A percentile compares a stretch with the other conserved stretches of the same genome.
Conservation (phyloP, 805 yeast species). For the Ogataea polymorpha region DNA sequence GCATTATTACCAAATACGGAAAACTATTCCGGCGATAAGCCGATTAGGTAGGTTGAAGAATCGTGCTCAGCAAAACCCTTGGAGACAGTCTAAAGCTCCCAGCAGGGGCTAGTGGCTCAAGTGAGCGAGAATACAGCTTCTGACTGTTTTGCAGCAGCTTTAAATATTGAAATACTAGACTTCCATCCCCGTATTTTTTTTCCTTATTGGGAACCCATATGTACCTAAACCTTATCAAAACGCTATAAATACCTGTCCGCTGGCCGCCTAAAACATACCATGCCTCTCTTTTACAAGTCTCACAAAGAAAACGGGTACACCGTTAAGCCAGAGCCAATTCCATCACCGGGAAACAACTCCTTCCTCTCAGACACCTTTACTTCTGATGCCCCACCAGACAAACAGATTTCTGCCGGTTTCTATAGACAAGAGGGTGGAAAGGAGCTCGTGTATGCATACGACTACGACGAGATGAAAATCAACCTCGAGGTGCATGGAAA, state of each 20-base stretch:
- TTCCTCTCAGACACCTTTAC: constrained; percentile 66
- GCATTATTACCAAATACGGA: constrained; percentile 2
- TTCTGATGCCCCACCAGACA: constrained; percentile 56
- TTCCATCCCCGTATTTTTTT: constrained; percentile 8
- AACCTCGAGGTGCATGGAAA: constrained; percentile 67
- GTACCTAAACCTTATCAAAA: background rate
- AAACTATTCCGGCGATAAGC: constrained; percentile 3
- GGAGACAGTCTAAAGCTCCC: no score
- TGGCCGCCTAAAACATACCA: constrained; percentile 25
- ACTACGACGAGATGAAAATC: constrained; percentile 68
- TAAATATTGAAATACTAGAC: no score
- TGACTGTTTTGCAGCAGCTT: no score
- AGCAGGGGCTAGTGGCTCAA: no score
- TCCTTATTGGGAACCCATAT: constrained; percentile 16
- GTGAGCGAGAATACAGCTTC: no score
- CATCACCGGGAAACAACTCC: constrained; percentile 65
- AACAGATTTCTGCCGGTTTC: constrained; percentile 65
- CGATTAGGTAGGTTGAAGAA: background rate
- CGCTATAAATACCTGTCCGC: constrained; percentile 8
- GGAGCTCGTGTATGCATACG: constrained; percentile 63
- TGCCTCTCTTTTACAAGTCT: constrained; percentile 57
- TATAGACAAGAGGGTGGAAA: constrained; percentile 67
- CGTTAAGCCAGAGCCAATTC: constrained; percentile 54
- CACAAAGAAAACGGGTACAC: constrained; percentile 47
- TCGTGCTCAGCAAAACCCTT: background rate